Base-by-base conservation (phyloP, 2,329 filamentous ascomycete species). In the Botryotinia globosa region DNA sequence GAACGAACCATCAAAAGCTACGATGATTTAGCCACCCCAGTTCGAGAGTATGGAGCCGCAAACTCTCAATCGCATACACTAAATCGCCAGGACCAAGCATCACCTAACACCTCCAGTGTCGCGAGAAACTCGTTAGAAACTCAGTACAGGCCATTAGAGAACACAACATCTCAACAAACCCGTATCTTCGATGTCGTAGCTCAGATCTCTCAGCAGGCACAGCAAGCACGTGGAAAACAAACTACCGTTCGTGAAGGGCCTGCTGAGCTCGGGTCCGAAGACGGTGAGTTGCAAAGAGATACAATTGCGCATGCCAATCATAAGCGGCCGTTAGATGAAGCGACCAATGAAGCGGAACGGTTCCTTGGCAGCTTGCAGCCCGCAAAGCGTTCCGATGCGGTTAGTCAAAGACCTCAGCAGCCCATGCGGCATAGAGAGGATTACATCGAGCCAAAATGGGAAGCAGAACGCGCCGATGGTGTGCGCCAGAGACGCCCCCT, bases 331-430 rank as follows among this genome's bases (percentile, higher is more conserved):
- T 72, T 76, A 9, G 74, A 76, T 25, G 80, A 82, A 71, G 78
- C 80, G 45, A 76, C 78, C 58, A 80, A 76, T 64, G 81, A 79
- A n/a, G 81, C 82, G 18, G 82, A 83, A 64, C 78, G 79, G 25
- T 84, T 83, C 65, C 76, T 83, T 22, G 80, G 80, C 66, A 78
- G 77, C n/a, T 81, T 83, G 37, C 74, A 77, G 25, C 78, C 81
- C 32, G 79, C 72, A 14, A 74, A 64, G 34, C 64, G 42, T 56
- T 22, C 48, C 16, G 69, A 64, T 56, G 25, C 44, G 12, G 32
- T 32, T 20, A 34, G 25, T n/a, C 70, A 69, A 34, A 45, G 32
- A 42, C 18, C 22, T 39, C 68, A 72, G 44, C 73, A 75, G 64
- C 45, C 66, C 37, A 70, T 75, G 39, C 74, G 69, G 32, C 75